Conservation (phyloP, 2,329 filamentous ascomycete genomes). For the Corynespora cassiicola region DNA sequence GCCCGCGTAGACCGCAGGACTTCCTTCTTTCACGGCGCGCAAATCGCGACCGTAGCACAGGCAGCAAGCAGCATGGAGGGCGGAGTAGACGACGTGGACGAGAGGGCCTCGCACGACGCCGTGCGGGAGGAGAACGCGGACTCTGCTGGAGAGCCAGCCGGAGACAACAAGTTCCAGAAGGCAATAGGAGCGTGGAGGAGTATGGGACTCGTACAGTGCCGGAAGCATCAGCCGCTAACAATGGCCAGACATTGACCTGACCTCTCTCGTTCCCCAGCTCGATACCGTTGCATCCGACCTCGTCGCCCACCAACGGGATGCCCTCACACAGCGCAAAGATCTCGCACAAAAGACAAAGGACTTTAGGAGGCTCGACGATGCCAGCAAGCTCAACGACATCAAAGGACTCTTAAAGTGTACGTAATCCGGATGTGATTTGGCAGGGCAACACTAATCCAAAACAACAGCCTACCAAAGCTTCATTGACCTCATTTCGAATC, state of each 20-base stretch:
- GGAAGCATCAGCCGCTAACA: constrained; percentile 17
- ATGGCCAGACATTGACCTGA: constrained; percentile 79
- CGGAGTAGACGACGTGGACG: constrained; percentile 35
- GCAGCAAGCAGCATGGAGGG: constrained; percentile 46
- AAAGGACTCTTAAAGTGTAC: constrained; percentile 87
- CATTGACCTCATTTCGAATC: constrained; percentile 94
- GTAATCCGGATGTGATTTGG: constrained; percentile 7
- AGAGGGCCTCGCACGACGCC: constrained; percentile 28
- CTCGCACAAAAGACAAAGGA: constrained; percentile 99
- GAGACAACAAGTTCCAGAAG: constrained; percentile 92
- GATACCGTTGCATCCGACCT: constrained; percentile 96
- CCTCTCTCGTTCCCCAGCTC: constrained; percentile 80
- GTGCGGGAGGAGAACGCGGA: constrained; percentile 16
- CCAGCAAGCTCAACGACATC: constrained; percentile 83
- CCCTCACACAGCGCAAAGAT: constrained; percentile 95
- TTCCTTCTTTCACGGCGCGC: no score
- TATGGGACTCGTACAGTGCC: constrained; percentile 51
- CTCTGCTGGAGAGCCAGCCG: constrained; percentile 29
- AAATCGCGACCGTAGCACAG: background rate
- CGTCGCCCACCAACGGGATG: constrained; percentile 89
- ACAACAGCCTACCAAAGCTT: constrained; percentile 93
- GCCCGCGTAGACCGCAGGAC: no score
- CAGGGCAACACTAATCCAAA: constrained; percentile 21
- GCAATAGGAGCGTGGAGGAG: constrained; percentile 97
- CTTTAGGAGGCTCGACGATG: constrained; percentile 91